Base-by-base conservation (phyloP, 345 rosid genomes). In the Turnera subulata region DNA sequence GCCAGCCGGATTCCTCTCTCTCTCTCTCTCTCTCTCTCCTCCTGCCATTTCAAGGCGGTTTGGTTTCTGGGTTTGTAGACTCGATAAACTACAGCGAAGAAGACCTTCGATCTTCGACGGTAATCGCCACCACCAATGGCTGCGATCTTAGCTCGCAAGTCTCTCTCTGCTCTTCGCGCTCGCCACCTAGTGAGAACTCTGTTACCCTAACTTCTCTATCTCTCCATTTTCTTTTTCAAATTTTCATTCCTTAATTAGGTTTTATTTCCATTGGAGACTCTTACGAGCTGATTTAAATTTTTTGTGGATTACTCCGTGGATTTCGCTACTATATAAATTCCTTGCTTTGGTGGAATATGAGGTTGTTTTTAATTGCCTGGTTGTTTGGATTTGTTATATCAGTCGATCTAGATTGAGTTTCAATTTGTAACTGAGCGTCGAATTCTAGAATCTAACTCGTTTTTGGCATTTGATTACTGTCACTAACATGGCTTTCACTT, bases 101-200 rank as follows among this genome's bases (percentile, higher is more conserved):
- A 57, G 33, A 21, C 22, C 58, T 5, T 42, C 12, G n/a, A 35
- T 23, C 19, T 1, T 18, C 2, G 15, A 19, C 19, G 33, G 50
- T 52, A 10, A 18, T 51, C 26, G 57, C 15, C 16, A 14, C 39
- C 20, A 57, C 44, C 67, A 62, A 85, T 87, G 84, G 92, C 88
- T 67, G 79, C 83, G 49, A 78, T 88, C 58, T 65, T 91, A 46
- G 96, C 88, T 81, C 94, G 96, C 73, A 85, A 80, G 79, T 85
- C 98, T 23, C 65, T 88, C 72, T 69, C 56, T 25, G 77, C 84
- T 58, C 69, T 85, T 64, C 81, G 84, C 7, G 80, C 85, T 61
- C 82, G 94, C 50, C 81, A 81, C 40, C 79, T 79, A 58, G 88
- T 84, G 53, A 67, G 88, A 50, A 37, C 40, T 61, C 63, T 11